Percentiles rank a stretch among this genome's conserved stretches.
Conservation (phyloP, 805 yeast genomes). For the Wickerhamiella brachini region DNA sequence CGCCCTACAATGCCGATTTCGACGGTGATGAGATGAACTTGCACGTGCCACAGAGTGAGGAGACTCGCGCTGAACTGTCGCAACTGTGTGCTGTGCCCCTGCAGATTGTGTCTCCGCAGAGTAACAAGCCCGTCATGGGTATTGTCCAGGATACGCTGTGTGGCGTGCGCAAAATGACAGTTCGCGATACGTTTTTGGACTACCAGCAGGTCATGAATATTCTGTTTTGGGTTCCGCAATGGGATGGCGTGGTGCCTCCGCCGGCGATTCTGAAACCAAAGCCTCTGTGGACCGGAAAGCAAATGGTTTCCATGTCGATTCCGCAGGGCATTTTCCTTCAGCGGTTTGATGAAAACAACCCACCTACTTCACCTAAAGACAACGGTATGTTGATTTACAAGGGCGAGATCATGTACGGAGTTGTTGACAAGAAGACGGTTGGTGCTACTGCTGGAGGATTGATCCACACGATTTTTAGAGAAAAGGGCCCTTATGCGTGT, state of each 20-base stretch:
- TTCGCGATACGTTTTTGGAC: conserved; percentile 77
- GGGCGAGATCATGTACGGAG: conserved; percentile 96
- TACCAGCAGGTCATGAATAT: conserved; percentile 93
- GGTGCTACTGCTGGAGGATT: conserved; percentile 98
- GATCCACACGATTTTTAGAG: conserved; percentile 94
- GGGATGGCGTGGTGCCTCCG: conserved; percentile 97
- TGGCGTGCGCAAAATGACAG: conserved; percentile 92
- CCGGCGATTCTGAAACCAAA: conserved; percentile 91
- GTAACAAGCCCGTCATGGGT: conserved; percentile 99
- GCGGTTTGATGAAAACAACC: conserved; percentile 81
- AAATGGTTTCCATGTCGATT: conserved; percentile 77
- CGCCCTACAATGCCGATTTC: conserved; percentile 98
- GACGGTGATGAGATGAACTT: conserved; percentile 99
- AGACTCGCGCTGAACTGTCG: conserved; percentile 89
- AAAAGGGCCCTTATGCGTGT: conserved; percentile 85
- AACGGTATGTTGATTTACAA: conserved; percentile 90
- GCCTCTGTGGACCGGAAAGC: conserved; percentile 97
- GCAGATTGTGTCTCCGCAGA: conserved; percentile 96
- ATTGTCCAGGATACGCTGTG: conserved; percentile 97
- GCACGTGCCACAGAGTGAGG: conserved; percentile 98
- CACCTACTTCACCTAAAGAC: conserved; percentile 75
- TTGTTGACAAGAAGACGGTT: conserved; percentile 93
- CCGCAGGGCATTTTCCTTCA: conserved; percentile 93
- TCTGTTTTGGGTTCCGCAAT: conserved; percentile 92
- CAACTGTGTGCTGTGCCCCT: conserved; percentile 94